phyloP scores from a whole-genome alignment of 352 stramenopile genomes.

The Globisporangium alternatum region DNA sequence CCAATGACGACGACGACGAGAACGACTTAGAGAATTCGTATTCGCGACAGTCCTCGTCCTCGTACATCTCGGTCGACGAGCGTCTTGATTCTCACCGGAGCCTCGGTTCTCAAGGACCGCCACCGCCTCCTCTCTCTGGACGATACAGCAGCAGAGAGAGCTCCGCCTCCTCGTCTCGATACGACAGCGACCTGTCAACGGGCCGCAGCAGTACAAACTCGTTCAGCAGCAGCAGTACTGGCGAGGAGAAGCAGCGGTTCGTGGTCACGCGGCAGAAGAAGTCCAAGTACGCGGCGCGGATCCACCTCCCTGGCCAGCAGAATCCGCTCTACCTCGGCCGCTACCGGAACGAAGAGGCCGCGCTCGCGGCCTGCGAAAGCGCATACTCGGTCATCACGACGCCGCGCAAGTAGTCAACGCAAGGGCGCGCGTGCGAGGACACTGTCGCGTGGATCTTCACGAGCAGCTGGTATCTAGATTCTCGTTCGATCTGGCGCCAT shows the following conservation, averaged over 20 bases:
- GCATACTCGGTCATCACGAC: constrained; percentile 55
- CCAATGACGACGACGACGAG: constrained; percentile 10
- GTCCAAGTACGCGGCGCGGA: constrained; percentile 52
- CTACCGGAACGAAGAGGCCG: constrained; percentile 63
- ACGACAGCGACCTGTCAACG: constrained; percentile 16
- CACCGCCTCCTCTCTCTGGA: constrained; percentile 2
- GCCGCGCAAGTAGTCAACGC: constrained; percentile 39
- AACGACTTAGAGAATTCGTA: constrained; percentile 19
- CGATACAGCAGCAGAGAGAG: constrained; percentile 23
- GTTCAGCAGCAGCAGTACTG: constrained; percentile 4
- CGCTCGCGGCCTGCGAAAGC: constrained; percentile 54
- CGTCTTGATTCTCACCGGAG: neutral
- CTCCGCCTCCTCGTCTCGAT: constrained; percentile 10
- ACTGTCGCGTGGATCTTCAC: too few relatives aligned
- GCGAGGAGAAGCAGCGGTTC: constrained; percentile 33
- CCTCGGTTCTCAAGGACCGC: neutral
- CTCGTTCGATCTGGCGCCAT: neutral
- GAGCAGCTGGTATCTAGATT: neutral
- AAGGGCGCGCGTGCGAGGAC: neutral
- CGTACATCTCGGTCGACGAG: constrained; percentile 5
- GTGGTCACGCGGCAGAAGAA: constrained; percentile 58
- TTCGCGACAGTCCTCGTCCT: constrained; percentile 10
- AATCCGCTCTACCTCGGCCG: constrained; percentile 69
- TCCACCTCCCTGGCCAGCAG: constrained; percentile 49
- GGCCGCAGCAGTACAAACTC: constrained; percentile 19